phyloP scores from a whole-genome alignment of 2,329 filamentous ascomycete genomes.

The Metarhizium album region DNA sequence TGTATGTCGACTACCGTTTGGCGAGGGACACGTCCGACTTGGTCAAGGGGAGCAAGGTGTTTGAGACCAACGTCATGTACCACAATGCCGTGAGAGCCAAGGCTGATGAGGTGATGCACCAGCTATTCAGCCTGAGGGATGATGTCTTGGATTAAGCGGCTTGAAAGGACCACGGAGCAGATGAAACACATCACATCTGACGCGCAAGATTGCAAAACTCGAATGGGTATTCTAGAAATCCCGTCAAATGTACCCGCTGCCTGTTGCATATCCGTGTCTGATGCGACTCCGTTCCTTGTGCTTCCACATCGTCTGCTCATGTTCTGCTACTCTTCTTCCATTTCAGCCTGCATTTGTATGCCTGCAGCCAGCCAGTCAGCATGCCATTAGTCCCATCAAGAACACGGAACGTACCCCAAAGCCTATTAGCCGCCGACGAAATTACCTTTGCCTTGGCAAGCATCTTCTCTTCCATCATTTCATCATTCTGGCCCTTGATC shows the following conservation, averaged over 20 bases:
- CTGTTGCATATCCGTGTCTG: background rate
- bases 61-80: constrained; percentile 77
- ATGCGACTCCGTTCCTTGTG: background rate
- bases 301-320: background rate
- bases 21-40: constrained; percentile 62
- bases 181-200: too few relatives aligned
- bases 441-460: constrained; percentile 58
- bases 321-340: constrained; percentile 30
- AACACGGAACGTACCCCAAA: constrained; percentile 48
- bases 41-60: constrained; percentile 69
- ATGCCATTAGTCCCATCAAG: background rate
- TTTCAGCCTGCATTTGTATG: constrained; percentile 39
- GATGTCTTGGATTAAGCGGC: constrained; percentile 42
- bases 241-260: background rate
- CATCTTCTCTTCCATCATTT: constrained; percentile 53
- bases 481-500: constrained; percentile 41
- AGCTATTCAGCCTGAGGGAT: constrained; percentile 69
- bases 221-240: too few relatives aligned
- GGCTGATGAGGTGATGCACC: constrained; percentile 64
- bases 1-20: constrained; percentile 78
- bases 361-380: constrained; percentile 21
- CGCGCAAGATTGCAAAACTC: background rate
- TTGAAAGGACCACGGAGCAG: background rate
- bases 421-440: constrained; percentile 53
- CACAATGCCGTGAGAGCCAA: constrained; percentile 71